Evolutionary conservation across 495 filamentous ascomycete species (phyloP), one percentile per base, ranked within the genome.

Genomic region (Daldinia loculata): DNA sequence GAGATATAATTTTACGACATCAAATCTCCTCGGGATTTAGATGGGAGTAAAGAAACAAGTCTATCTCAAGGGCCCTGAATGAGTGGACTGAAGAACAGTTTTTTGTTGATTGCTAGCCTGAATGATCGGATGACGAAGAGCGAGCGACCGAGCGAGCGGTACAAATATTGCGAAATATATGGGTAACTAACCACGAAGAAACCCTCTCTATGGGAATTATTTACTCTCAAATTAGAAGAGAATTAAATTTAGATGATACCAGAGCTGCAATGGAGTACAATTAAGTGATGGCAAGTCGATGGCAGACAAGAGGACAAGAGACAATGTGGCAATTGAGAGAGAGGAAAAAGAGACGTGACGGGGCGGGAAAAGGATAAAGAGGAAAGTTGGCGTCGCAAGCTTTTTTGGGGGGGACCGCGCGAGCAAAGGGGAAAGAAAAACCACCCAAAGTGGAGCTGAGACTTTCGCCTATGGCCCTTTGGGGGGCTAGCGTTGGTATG

Each of bases 1-100:
- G 62, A 71, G 70, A 66, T 69, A 66, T 66, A 69, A 61, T 69
- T 48, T 73, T 73, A 73, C 70, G 70, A 56, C 19, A 72, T 51
- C 41, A 53, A 69, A 56, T 65, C 50, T 53, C 56, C 61, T 50
- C 15, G 17, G 56, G 51, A 59, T 6, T 69, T 69, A 72, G 50
- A 58, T 17, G 22, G 56, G 48, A 61, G 34, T 38, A 73, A 69
- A 55, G 41, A 69, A 69, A 72, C 48, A 67, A 59, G 62, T 69
- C 70, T 73, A 73, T 73, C 70, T 72, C 65, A 56, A 59, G 24
- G 59, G 32, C 43, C 57, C 41, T 57, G 65, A 61, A 64, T 48
- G 38, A 58, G 55, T 38, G 59, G 45, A 56, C 56, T 56, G 59
- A n/a, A 51, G 57, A 65, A 36, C 60, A 50, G 51, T n/a, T 22